A percentile compares a stretch with the other conserved stretches of the same genome.
These are phyloP conservation scores for Aspergillus piperis DNA, from an alignment of 2,329 filamentous ascomycete genomes.

Conservation along the genomic window DNA sequence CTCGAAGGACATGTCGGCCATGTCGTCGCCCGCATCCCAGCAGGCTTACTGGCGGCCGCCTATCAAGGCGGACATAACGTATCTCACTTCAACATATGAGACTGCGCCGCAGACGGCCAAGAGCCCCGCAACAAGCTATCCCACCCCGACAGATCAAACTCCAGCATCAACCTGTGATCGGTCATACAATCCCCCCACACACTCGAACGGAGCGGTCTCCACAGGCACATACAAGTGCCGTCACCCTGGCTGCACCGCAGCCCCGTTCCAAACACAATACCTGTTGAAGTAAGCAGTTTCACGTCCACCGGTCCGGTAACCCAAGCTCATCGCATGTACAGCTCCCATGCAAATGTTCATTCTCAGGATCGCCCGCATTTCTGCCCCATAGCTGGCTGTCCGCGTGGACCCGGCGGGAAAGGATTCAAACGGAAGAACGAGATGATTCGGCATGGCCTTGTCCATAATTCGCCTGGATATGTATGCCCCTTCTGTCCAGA, in stretches of 20 bases:
- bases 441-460: conserved; percentile 77
- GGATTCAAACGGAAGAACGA: conserved; percentile 71
- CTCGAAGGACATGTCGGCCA: conserved; percentile 37
- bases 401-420: conserved; percentile 62
- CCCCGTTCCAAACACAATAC: conserved; percentile 66
- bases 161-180: conserved; percentile 26
- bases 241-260: conserved; percentile 57
- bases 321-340: conserved; percentile 21
- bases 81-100: conserved; percentile 33
- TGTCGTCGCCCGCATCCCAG: conserved; percentile 39
- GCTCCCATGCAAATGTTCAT: conserved; percentile 61
- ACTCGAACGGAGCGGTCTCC: conserved; percentile 28
- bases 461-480: conserved; percentile 92
- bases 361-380: conserved; percentile 65
- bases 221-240: conserved; percentile 54
- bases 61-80: conserved; percentile 30
- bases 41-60: conserved; percentile 31
- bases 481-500: conserved; percentile 95
- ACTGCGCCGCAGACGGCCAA: conserved; percentile 32
- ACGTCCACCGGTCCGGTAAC: background rate
- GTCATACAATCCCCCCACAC: conserved; percentile 23
- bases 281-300: conserved; percentile 58
- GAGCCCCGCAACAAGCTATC: conserved; percentile 41
- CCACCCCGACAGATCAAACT: conserved; percentile 43
- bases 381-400: conserved; percentile 60